Evolutionary conservation across 495 filamentous ascomycete species (phyloP).

Genomic region (Evernia prunastri): DNA sequence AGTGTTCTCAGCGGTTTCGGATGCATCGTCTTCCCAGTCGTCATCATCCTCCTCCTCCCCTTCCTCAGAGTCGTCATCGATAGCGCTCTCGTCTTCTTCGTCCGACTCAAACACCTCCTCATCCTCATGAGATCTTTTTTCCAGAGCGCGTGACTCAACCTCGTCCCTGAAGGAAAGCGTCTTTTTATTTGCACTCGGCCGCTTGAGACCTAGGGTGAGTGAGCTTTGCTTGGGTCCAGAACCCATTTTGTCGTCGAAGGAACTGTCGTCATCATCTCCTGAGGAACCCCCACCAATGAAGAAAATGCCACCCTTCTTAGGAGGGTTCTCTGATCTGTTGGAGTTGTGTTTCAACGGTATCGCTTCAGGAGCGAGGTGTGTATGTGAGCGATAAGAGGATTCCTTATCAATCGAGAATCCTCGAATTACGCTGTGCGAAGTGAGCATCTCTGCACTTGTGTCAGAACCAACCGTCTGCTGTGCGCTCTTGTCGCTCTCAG

Average conservation of each 20-base stretch:
- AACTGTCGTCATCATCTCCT: slow-evolving; percentile 74
- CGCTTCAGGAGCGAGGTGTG: slow-evolving; percentile 43
- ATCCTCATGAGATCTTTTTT: slow-evolving; percentile 53
- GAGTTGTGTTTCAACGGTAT: slow-evolving; percentile 39
- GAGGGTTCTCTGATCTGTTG: slow-evolving; percentile 45
- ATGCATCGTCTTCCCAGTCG: slow-evolving; percentile 83
- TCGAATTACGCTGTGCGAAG: slow-evolving; percentile 69
- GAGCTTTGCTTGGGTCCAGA: slow-evolving; percentile 45
- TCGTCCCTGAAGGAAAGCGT: slow-evolving; percentile 80
- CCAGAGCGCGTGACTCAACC: slow-evolving; percentile 56
- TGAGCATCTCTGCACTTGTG: slow-evolving; percentile 51
- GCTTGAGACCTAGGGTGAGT: slow-evolving; percentile 47
- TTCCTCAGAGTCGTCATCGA: slow-evolving; percentile 82
- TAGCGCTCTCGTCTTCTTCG: slow-evolving; percentile 64
- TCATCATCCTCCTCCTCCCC: slow-evolving; percentile 47
- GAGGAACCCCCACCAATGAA: slow-evolving; percentile 74
- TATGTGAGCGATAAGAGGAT: slow-evolving; percentile 61
- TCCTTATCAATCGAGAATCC: slow-evolving; percentile 80
- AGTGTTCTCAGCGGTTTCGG: slow-evolving; percentile 75
- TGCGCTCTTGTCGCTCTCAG: slow-evolving; percentile 44
- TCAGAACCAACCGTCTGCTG: slow-evolving; percentile 39
- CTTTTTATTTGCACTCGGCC: slow-evolving; percentile 52
- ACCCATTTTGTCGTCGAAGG: slow-evolving; percentile 62
- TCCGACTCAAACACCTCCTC: slow-evolving; percentile 71
- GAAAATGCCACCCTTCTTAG: slow-evolving; percentile 65